These are phyloP conservation scores for Balamuthia mandrillaris DNA, from an alignment of 208 protist species.

Conservation along the genomic window DNA sequence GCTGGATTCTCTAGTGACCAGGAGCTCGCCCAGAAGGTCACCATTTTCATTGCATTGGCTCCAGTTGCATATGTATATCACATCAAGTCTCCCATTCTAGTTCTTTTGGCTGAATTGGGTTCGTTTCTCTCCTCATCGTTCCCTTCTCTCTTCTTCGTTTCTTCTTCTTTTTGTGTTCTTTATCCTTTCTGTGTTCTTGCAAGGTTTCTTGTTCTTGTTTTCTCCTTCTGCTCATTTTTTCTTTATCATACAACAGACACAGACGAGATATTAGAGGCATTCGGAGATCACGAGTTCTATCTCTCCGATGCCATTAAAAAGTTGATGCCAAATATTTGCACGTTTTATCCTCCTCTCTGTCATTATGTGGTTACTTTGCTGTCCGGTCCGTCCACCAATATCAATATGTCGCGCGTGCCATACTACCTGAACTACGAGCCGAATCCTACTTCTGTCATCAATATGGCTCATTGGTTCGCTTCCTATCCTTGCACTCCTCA, in stretches of 20 bases:
- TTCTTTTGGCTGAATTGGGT: too few relatives aligned
- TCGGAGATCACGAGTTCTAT: background rate
- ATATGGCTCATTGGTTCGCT: conserved; percentile 34
- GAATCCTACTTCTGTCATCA: conserved; percentile 2
- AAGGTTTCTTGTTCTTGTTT: too few relatives aligned
- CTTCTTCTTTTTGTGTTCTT: too few relatives aligned
- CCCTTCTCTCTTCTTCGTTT: too few relatives aligned
- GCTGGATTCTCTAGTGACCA: conserved; percentile 18
- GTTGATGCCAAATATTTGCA: conserved; percentile 3
- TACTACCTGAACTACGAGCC: conserved; percentile 15
- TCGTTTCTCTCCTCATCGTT: too few relatives aligned
- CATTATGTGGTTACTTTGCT: background rate
- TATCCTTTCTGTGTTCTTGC: too few relatives aligned
- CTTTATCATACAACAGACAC: too few relatives aligned
- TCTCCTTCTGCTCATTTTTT: too few relatives aligned
- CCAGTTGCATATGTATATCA: too few relatives aligned
- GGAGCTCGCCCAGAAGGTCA: background rate
- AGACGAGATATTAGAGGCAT: background rate
- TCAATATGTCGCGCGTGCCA: background rate
- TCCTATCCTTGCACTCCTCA: background rate
- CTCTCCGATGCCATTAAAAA: background rate
- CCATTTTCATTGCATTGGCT: conserved; percentile 30
- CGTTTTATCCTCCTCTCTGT: background rate
- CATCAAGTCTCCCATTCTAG: too few relatives aligned
- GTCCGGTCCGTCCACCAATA: background rate